Percentiles rank a stretch among this genome's conserved stretches.
phyloP scores from a whole-genome alignment of 768 basidiomycete genomes.

The Suillus hirtellus region DNA sequence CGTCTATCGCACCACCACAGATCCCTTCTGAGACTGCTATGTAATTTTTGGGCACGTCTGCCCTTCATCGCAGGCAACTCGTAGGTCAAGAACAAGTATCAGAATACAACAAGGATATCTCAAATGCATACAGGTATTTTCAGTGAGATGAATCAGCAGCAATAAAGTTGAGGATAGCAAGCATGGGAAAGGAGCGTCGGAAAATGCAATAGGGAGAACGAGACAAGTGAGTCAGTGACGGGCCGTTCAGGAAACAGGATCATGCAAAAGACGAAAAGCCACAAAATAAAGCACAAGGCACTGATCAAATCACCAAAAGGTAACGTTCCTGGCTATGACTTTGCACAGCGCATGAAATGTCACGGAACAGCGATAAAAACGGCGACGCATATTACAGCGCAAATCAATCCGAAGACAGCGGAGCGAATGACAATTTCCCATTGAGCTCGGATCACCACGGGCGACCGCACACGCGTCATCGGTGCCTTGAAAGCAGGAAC shows the following conservation, averaged over 20 bases:
- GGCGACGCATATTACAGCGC: constrained; percentile 32
- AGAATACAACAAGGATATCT: constrained; percentile 3
- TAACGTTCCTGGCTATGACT: background rate
- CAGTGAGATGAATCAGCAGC: background rate
- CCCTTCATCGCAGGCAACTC: background rate
- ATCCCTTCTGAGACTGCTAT: background rate
- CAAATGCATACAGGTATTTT: background rate
- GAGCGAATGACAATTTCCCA: constrained; percentile 83
- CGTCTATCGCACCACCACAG: background rate
- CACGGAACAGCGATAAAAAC: constrained; percentile 33
- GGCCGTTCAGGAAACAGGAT: background rate
- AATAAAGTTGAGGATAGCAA: background rate
- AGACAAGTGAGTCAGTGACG: background rate
- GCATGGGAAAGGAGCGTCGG: background rate
- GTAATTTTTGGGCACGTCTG: background rate
- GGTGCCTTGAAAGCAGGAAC: constrained; percentile 75
- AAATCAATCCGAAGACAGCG: constrained; percentile 45
- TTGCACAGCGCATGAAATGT: constrained; percentile 16
- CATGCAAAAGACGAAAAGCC: background rate
- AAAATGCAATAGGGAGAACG: background rate
- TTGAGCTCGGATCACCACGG: constrained; percentile 73
- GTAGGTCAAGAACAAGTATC: background rate
- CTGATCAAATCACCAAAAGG: background rate
- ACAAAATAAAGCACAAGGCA: background rate
- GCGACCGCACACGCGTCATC: constrained; percentile 67